A percentile compares a stretch with the other conserved stretches of the same genome.
phyloP scores from a whole-genome alignment of 2,329 filamentous ascomycete species.

The Trichoderma cornu-damae region DNA sequence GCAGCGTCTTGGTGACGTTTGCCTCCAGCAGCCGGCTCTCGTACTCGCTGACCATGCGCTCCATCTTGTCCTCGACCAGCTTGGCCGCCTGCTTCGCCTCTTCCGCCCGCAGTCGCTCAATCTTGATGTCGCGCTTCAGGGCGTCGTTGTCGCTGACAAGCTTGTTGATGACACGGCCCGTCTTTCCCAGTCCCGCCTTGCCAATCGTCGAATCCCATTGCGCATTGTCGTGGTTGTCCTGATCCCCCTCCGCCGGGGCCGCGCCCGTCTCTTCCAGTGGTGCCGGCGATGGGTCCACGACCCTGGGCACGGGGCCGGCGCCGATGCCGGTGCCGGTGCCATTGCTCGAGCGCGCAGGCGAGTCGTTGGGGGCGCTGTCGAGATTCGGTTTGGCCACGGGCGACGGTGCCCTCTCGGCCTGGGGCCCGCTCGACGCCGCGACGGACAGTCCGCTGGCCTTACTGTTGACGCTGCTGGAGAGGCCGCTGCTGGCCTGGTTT shows the following conservation, averaged over 20 bases:
- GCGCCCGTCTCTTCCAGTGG: conserved; percentile 27
- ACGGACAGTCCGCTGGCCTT: conserved; percentile 45
- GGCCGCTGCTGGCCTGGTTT: conserved; percentile 49
- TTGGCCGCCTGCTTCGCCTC: conserved; percentile 65
- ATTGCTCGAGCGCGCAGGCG: conserved; percentile 31
- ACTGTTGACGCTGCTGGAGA: conserved; percentile 54
- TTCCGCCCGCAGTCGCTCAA: conserved; percentile 60
- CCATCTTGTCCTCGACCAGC: conserved; percentile 66
- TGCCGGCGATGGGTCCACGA: conserved; percentile 30
- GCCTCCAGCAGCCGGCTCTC: conserved; percentile 65
- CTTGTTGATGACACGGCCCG: conserved; percentile 72
- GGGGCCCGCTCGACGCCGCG: conserved; percentile 31
- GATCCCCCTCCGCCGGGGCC: conserved; percentile 32
- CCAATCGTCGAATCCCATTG: conserved; percentile 64
- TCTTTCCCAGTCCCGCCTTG: conserved; percentile 67
- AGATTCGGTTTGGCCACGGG: conserved; percentile 27
- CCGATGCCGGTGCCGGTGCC: not conserved
- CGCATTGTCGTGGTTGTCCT: conserved; percentile 31
- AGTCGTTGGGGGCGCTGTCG: conserved; percentile 24
- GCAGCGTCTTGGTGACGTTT: conserved; percentile 63
- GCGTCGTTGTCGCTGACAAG: conserved; percentile 76
- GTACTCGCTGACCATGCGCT: conserved; percentile 62
- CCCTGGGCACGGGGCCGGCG: conserved; percentile 27
- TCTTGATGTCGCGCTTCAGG: conserved; percentile 66
- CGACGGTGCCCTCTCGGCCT: conserved; percentile 31